Evolutionary conservation across 495 filamentous ascomycete genomes (phyloP).

Genomic region (Clohesyomyces aquaticus): DNA sequence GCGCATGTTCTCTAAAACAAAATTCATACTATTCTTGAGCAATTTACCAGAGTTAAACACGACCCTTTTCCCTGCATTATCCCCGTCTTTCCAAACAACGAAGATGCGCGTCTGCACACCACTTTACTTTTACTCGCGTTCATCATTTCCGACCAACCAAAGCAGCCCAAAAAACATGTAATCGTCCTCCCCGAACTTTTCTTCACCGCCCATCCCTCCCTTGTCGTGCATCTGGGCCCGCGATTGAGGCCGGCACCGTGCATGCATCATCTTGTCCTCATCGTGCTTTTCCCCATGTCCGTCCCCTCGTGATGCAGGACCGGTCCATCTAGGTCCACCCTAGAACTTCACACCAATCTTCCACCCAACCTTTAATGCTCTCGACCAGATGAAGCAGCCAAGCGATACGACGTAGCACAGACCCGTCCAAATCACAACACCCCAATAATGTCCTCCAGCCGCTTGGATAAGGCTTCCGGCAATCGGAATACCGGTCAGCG

Average conservation of each 20-base stretch:
- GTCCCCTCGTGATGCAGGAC: not conserved
- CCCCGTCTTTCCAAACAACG: not conserved
- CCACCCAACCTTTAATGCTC: constrained; percentile 72
- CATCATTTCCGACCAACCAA: not conserved
- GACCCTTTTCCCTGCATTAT: not conserved
- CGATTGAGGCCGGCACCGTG: not conserved
- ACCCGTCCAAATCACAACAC: constrained; percentile 69
- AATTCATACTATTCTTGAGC: not conserved
- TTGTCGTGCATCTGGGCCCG: not conserved
- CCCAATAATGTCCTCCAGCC: constrained; percentile 56
- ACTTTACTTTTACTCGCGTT: not conserved
- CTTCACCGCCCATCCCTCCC: not conserved
- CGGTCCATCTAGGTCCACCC: not conserved
- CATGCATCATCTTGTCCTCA: not conserved
- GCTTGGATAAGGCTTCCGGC: constrained; percentile 65
- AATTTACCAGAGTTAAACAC: not conserved
- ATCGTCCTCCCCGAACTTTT: not conserved
- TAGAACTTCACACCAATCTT: constrained; percentile 56
- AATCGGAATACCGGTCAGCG: constrained; percentile 85
- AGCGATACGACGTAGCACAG: constrained; percentile 64
- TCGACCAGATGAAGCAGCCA: constrained; percentile 62
- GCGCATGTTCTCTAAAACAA: not conserved
- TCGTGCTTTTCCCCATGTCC: not conserved
- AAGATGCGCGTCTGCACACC: not conserved
- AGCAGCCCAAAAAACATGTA: not conserved